phyloP scores from a whole-genome alignment of 1,284 basidiomycete species.

The Pseudozyma thailandica region DNA sequence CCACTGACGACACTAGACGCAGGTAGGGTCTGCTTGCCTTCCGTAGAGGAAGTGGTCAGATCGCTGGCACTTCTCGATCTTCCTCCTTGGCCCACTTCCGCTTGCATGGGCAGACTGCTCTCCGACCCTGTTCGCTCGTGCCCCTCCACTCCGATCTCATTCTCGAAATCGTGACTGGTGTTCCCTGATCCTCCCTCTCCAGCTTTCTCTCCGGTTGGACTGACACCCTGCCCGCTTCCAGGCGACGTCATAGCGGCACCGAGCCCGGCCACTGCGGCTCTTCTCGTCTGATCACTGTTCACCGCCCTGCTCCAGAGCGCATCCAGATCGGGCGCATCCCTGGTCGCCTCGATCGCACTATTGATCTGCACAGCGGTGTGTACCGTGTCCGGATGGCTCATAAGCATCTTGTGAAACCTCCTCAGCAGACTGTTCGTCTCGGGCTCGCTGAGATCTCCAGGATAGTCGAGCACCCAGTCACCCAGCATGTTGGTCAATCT shows the following conservation, averaged over 20 bases:
- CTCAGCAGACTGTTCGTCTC: slow-evolving; percentile 51
- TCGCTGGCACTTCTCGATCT: slow-evolving; percentile 47
- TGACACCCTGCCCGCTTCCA: neutral
- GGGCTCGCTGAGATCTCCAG: slow-evolving; percentile 58
- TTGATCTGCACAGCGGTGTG: slow-evolving; percentile 50
- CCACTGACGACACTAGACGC: slow-evolving; percentile 4
- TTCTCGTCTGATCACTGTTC: slow-evolving; percentile 47
- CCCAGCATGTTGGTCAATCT: slow-evolving; percentile 56
- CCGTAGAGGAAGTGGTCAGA: slow-evolving; percentile 36
- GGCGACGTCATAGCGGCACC: neutral
- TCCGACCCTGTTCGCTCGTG: slow-evolving; percentile 35
- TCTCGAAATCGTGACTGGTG: slow-evolving; percentile 41
- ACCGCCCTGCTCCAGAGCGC: slow-evolving; percentile 57
- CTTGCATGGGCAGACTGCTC: slow-evolving; percentile 27
- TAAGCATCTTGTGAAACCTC: slow-evolving; percentile 46
- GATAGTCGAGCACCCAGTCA: slow-evolving; percentile 64
- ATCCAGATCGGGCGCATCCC: slow-evolving; percentile 49
- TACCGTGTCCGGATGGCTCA: slow-evolving; percentile 47
- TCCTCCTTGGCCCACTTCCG: slow-evolving; percentile 11
- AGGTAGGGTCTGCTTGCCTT: slow-evolving; percentile 9
- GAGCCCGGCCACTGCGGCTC: slow-evolving; percentile 6
- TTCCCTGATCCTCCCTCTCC: slow-evolving; percentile 22
- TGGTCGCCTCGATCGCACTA: slow-evolving; percentile 43
- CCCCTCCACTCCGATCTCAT: slow-evolving; percentile 6
- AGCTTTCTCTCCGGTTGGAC: too few relatives aligned